Percentiles rank a stretch among this genome's conserved stretches.
Conservation (phyloP, 2,329 filamentous ascomycete genomes). For the Penicillium vulpinum region DNA sequence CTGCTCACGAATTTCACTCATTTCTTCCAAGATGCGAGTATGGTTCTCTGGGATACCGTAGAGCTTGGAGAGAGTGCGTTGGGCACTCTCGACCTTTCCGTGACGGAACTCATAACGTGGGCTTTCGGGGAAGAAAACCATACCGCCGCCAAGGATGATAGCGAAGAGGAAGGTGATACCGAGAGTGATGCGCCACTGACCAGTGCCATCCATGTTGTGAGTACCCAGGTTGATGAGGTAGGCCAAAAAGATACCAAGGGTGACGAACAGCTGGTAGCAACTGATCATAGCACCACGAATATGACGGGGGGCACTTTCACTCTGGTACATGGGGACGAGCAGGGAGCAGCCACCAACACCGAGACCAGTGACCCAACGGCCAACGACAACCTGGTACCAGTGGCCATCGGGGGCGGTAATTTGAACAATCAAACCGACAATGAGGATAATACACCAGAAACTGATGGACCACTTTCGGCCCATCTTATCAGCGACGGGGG, state of each 20-base stretch:
- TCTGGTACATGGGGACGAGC: slow-evolving; percentile 50
- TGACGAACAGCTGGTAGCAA: slow-evolving; percentile 52
- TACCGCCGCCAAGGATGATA: slow-evolving; percentile 55
- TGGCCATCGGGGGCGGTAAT: slow-evolving; percentile 40
- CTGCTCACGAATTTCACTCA: slow-evolving; percentile 58
- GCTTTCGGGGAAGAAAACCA: slow-evolving; percentile 57
- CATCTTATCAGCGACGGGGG: slow-evolving; percentile 44
- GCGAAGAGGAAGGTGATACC: slow-evolving; percentile 61
- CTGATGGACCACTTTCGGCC: slow-evolving; percentile 47
- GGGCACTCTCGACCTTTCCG: slow-evolving; percentile 54
- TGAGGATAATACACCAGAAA: slow-evolving; percentile 43
- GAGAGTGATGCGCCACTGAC: slow-evolving; percentile 54
- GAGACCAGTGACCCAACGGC: slow-evolving; percentile 46
- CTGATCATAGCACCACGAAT: slow-evolving; percentile 50
- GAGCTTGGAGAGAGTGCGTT: slow-evolving; percentile 53
- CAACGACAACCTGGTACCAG: slow-evolving; percentile 47
- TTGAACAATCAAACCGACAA: slow-evolving; percentile 46
- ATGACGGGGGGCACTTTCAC: slow-evolving; percentile 48
- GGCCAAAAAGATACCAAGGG: slow-evolving; percentile 49
- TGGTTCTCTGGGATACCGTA: slow-evolving; percentile 59
- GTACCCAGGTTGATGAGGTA: slow-evolving; percentile 50
- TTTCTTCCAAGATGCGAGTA: slow-evolving; percentile 53
- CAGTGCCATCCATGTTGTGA: slow-evolving; percentile 41
- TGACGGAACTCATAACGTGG: slow-evolving; percentile 60
- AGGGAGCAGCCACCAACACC: slow-evolving; percentile 48